phyloP scores from a whole-genome alignment of 2,329 filamentous ascomycete genomes.

The Fusarium sp. region DNA sequence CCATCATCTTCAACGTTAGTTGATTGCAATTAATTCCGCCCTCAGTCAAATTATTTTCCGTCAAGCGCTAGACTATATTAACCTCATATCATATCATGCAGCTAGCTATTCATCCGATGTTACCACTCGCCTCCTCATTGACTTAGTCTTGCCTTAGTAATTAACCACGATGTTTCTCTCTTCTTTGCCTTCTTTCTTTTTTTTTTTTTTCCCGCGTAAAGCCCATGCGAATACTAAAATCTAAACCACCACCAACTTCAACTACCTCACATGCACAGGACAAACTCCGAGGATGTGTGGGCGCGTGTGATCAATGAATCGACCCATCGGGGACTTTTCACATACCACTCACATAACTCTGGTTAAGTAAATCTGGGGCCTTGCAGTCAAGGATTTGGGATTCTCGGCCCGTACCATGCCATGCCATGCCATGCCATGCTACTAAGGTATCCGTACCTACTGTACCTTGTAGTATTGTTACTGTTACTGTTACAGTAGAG shows the following conservation, averaged over 20 bases:
- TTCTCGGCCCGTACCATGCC: slow-evolving; percentile 43
- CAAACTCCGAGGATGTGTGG: slow-evolving; percentile 27
- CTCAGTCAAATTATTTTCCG: slow-evolving; percentile 15
- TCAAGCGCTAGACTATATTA: slow-evolving; percentile 12
- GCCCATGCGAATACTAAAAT: slow-evolving; percentile 12
- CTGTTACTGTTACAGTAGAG: neutral
- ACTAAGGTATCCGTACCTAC: neutral
- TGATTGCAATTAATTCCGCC: neutral
- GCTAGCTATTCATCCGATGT: slow-evolving; percentile 36
- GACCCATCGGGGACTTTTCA: slow-evolving; percentile 36
- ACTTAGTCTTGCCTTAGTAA: slow-evolving; percentile 26
- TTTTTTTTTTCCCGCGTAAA: neutral
- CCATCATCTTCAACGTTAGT: neutral
- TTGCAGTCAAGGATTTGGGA: slow-evolving; percentile 38
- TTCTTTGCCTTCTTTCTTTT: neutral
- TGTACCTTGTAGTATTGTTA: neutral
- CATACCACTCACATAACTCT: slow-evolving; percentile 35
- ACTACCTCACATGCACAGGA: slow-evolving; percentile 35
- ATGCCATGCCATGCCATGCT: neutral
- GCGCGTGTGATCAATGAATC: slow-evolving; percentile 42
- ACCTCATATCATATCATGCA: slow-evolving; percentile 16
- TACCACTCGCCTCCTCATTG: slow-evolving; percentile 31
- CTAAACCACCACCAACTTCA: slow-evolving; percentile 1
- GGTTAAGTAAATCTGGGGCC: slow-evolving; percentile 8
- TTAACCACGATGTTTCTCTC: slow-evolving; percentile 12